Base-by-base conservation (phyloP, 805 yeast species). In the Wickerhamiella allomyrinae region DNA sequence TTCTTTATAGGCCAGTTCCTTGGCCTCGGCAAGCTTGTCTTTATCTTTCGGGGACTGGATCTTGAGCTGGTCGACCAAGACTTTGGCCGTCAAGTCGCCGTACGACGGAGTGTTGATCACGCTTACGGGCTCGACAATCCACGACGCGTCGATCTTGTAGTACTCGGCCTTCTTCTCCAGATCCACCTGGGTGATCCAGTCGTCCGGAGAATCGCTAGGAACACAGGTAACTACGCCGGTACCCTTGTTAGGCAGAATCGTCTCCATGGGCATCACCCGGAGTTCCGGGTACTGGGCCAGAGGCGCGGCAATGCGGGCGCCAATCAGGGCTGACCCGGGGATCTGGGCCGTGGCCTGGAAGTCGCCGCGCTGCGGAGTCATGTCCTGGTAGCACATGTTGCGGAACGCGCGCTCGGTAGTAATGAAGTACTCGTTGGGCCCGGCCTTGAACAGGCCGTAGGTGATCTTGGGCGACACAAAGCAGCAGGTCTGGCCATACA, bases 161-260 rank as follows among this genome's bases (percentile, higher is more conserved):
- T 77, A 89, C 56, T 85, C 96, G 24, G 96, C 81, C 67, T 89
- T 89, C 69, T 84, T 77, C 54, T 72, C 71, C 54, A 91, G 73
- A 52, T 91, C 98, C 55, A 69, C 70, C 39, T 80, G 73, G 46
- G 95, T 91, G 63, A 89, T 77, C 59, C 57, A 91, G 68, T 91
- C 98, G 68, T 91, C 98, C 47, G 98, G 97, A 44, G 97, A 87
- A 63, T 87, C 95, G n/a, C 95, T 79, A 48, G 97, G 98, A 49
- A 87, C 97, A 69, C 95, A 91, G 5, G 97, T 89, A 45, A 91
- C 98, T 37, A 91, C 96, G 69, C 97, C 98, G 37, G 97, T 91
- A 73, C 98, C 98, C 69, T 91, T 91, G 43, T 77, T 71, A 33
- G 94, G 93, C 61, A 89, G 70, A 43, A 91, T 89, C 29, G 96